These are phyloP conservation scores for Plasmodium ovale DNA, from an alignment of 169 alveolate genomes.

Conservation along the genomic window DNA sequence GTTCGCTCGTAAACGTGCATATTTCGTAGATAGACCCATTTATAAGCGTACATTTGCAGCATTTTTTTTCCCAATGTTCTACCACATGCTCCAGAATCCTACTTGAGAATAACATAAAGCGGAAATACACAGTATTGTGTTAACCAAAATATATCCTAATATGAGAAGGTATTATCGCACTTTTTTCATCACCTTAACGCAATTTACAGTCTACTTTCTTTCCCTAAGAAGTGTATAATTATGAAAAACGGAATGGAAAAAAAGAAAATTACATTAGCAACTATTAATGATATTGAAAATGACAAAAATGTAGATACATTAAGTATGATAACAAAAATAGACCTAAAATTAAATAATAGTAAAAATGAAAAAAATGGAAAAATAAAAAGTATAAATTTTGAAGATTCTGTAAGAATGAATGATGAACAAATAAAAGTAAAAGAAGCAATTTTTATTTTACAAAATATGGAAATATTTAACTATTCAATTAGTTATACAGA, in stretches of 20 bases:
- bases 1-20: too few relatives aligned
- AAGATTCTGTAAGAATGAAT: slow-evolving; percentile 56
- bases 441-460: slow-evolving; percentile 65
- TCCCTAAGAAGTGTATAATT: too few relatives aligned
- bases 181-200: not conserved
- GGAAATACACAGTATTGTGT: too few relatives aligned
- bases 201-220: not conserved
- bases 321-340: slow-evolving; percentile 60
- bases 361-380: slow-evolving; percentile 22
- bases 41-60: too few relatives aligned
- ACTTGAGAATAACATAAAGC: too few relatives aligned
- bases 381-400: slow-evolving; percentile 41
- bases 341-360: slow-evolving; percentile 27
- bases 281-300: slow-evolving; percentile 64
- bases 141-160: too few relatives aligned
- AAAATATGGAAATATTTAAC: slow-evolving; percentile 68
- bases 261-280: slow-evolving; percentile 39
- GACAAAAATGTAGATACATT: slow-evolving; percentile 63
- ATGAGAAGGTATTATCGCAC: too few relatives aligned
- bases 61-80: too few relatives aligned
- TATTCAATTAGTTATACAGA: slow-evolving; percentile 74
- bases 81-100: too few relatives aligned
- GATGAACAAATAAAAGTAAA: slow-evolving; percentile 73
- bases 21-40: too few relatives aligned
- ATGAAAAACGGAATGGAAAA: slow-evolving; percentile 65